These are phyloP conservation scores for Heliamphora pulchella DNA, from an alignment of 179 eudicot genomes.

Conservation along the genomic window DNA sequence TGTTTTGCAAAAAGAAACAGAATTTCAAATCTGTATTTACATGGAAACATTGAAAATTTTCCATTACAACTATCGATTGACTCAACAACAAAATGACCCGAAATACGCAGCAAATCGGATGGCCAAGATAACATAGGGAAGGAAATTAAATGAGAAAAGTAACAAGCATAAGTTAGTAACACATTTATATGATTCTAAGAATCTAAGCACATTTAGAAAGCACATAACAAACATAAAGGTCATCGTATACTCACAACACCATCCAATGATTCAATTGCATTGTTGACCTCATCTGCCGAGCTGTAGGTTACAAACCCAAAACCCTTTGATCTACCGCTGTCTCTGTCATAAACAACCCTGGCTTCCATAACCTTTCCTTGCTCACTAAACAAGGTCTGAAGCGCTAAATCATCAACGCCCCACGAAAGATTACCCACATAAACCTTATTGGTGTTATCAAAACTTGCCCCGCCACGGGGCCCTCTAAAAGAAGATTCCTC, in stretches of 20 bases:
- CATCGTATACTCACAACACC: constrained; percentile 55
- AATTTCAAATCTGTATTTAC: neutral
- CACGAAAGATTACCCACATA: constrained; percentile 90
- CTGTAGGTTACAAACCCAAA: constrained; percentile 84
- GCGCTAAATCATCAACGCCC: constrained; percentile 77
- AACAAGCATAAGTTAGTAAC: neutral
- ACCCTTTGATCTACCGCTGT: constrained; percentile 93
- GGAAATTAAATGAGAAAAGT: neutral
- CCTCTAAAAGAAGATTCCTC: constrained; percentile 48
- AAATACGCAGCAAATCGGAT: neutral
- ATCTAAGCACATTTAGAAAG: neutral
- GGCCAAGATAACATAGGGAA: neutral
- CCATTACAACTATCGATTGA: neutral
- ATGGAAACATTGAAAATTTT: neutral
- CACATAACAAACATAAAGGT: neutral
- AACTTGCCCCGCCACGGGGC: constrained; percentile 35
- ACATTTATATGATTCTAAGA: neutral
- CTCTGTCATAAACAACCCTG: constrained; percentile 82
- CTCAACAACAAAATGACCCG: neutral
- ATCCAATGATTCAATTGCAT: constrained; percentile 67
- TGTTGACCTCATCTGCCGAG: constrained; percentile 68
- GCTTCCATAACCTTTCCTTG: constrained; percentile 79
- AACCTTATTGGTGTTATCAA: constrained; percentile 48
- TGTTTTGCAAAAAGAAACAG: neutral
- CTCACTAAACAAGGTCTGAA: constrained; percentile 63